Evolutionary conservation across 2,329 filamentous ascomycete species (phyloP).

Genomic region (Teratosphaeriaceae sp.): DNA sequence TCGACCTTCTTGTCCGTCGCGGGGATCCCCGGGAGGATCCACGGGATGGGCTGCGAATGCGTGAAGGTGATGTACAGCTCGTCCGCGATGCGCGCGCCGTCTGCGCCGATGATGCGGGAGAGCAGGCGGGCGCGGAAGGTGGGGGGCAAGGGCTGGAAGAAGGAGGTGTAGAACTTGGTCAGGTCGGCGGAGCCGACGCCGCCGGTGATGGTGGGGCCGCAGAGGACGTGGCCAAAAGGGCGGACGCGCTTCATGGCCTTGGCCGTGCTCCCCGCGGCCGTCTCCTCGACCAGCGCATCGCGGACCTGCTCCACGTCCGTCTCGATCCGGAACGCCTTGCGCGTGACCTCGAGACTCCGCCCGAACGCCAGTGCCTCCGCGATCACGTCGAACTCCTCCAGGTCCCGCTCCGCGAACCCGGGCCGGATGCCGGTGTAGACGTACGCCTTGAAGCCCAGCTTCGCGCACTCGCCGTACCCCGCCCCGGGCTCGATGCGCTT

Average conservation of each 20-base stretch:
- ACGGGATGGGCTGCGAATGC: slow-evolving; percentile 50
- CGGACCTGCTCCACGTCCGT: slow-evolving; percentile 39
- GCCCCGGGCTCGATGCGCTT: slow-evolving; percentile 46
- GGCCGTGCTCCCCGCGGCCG: slow-evolving; percentile 25
- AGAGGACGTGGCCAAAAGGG: slow-evolving; percentile 34
- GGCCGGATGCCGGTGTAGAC: slow-evolving; percentile 50
- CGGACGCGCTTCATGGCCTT: slow-evolving; percentile 34
- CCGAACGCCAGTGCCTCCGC: slow-evolving; percentile 62
- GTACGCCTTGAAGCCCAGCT: slow-evolving; percentile 42
- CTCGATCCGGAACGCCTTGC: slow-evolving; percentile 52
- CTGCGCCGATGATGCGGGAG: slow-evolving; percentile 51
- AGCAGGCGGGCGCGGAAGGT: slow-evolving; percentile 48
- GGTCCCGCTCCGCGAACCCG: slow-evolving; percentile 65
- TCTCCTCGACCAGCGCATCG: slow-evolving; percentile 29
- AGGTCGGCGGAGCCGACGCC: slow-evolving; percentile 38
- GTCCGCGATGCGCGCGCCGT: slow-evolving; percentile 49
- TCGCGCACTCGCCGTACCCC: slow-evolving; percentile 42
- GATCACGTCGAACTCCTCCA: slow-evolving; percentile 60
- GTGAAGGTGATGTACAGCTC: slow-evolving; percentile 52
- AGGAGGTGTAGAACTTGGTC: slow-evolving; percentile 48
- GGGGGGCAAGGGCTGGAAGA: slow-evolving; percentile 48
- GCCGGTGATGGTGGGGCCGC: slow-evolving; percentile 41
- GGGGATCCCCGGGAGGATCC: slow-evolving; percentile 53
- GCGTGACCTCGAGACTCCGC: slow-evolving; percentile 54
- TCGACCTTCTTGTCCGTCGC: slow-evolving; percentile 53